Percentiles rank a stretch among this genome's conserved stretches.
Evolutionary conservation across 1,284 basidiomycete species (phyloP).

Genomic region (Cystobasidiaceae sp.): DNA sequence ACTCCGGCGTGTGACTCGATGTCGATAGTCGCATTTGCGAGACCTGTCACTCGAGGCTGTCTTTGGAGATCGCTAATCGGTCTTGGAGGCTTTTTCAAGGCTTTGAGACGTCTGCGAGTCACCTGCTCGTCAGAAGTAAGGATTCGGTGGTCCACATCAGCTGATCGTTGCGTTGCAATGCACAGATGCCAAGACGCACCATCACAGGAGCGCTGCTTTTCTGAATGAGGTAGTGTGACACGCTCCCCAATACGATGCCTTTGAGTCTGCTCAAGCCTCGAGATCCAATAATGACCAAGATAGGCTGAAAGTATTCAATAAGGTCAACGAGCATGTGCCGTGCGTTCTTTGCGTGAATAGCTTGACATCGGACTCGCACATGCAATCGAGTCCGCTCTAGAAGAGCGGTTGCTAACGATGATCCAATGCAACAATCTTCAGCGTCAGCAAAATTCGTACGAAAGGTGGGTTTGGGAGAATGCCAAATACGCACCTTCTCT

Average conservation of each 20-base stretch:
- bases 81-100: constrained; percentile 7
- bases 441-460: constrained; percentile 73
- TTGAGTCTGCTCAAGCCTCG: constrained; percentile 84
- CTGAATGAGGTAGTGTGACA: constrained; percentile 73
- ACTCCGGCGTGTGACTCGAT: constrained; percentile 26
- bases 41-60: constrained; percentile 12
- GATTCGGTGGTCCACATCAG: neutral
- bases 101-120: constrained; percentile 22
- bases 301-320: constrained; percentile 88
- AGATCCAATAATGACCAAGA: constrained; percentile 91
- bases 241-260: constrained; percentile 50
- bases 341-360: constrained; percentile 65
- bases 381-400: constrained; percentile 84
- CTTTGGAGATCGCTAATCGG: constrained; percentile 19
- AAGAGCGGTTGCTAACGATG: constrained; percentile 80
- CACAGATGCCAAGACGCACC: constrained; percentile 45
- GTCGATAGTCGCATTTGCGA: constrained; percentile 27
- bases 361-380: constrained; percentile 80
- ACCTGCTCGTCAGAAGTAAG: neutral
- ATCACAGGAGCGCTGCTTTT: constrained; percentile 73
- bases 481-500: constrained; percentile 19
- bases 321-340: constrained; percentile 76
- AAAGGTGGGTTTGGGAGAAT: neutral
- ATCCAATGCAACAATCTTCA: constrained; percentile 1
- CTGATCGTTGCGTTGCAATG: no score